Percentiles rank a stretch among this genome's conserved stretches.
These are phyloP conservation scores for Hanseniaspora vineae DNA, from an alignment of 805 yeast genomes.

Conservation along the genomic window DNA sequence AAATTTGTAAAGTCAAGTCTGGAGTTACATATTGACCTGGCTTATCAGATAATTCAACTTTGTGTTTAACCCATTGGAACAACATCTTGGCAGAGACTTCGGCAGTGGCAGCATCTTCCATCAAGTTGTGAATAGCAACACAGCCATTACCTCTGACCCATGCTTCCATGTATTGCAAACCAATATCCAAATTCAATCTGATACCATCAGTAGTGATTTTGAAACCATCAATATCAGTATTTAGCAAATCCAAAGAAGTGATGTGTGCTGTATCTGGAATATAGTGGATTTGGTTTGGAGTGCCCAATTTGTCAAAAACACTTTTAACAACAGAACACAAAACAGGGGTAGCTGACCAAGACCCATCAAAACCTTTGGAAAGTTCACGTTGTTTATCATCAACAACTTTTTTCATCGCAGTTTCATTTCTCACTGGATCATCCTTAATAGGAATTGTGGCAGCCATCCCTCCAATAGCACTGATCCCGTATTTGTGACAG, in stretches of 20 bases:
- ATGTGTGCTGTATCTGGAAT: too few species aligned
- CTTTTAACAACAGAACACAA: slow-evolving; percentile 59
- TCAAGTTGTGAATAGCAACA: slow-evolving; percentile 71
- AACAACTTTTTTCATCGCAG: slow-evolving; percentile 60
- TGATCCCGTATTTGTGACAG: slow-evolving; percentile 69
- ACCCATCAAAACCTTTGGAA: slow-evolving; percentile 71
- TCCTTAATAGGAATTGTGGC: slow-evolving; percentile 74
- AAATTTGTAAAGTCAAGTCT: slow-evolving; percentile 40
- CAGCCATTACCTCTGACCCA: slow-evolving; percentile 79
- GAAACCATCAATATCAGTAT: slow-evolving; percentile 51
- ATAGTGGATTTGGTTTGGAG: slow-evolving; percentile 57
- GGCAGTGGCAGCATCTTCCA: slow-evolving; percentile 89
- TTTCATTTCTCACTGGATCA: slow-evolving; percentile 47
- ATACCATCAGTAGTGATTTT: slow-evolving; percentile 60
- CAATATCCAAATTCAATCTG: slow-evolving; percentile 59
- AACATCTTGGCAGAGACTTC: slow-evolving; percentile 76
- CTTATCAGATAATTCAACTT: slow-evolving; percentile 39
- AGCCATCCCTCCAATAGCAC: slow-evolving; percentile 88
- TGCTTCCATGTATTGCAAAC: slow-evolving; percentile 70
- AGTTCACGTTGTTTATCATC: slow-evolving; percentile 70
- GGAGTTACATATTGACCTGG: slow-evolving; percentile 47
- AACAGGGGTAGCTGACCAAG: slow-evolving; percentile 87
- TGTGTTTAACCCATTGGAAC: slow-evolving; percentile 75
- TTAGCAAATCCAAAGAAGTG: slow-evolving; percentile 26
- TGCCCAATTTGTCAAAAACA: slow-evolving; percentile 69